Evolutionary conservation across 495 filamentous ascomycete species (phyloP), one percentile per base, ranked within the genome.

Genomic region (Penicillium canariense): DNA sequence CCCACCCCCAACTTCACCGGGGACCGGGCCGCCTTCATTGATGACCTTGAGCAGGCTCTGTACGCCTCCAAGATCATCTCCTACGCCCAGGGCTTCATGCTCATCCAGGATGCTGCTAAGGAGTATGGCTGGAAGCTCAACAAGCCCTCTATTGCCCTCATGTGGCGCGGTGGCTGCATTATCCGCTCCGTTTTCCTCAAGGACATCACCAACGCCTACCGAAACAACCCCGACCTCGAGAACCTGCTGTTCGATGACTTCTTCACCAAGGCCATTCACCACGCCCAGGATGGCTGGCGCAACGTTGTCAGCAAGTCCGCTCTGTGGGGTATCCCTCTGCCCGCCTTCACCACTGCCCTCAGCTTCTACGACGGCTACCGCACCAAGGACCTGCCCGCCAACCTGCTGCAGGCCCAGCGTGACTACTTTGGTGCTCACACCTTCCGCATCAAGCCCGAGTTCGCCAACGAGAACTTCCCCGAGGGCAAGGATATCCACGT

Each of bases 1-100:
- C 90, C 89, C 32, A 82, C 78, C 60, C 85, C 80, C 56, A 83
- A 85, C 52, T 97, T 97, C 77, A 79, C 84, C 38, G 94, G 92
- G 66, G 84, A 96, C 84, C 91, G 88, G 83, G 81, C 92, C 69
- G 80, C 89, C 71, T 94, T 97, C 84, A 81, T 98, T 63, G 89
- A 90, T 55, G 90, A 98, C 76, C 87, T 98, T 40, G 94, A 98
- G 80, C 94, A 98, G 81, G 94, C 94, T 55, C 85, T 98, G 52
- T 98, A 98, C 66, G 94, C 94, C 51, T 97, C 94, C 55, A 98
- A 98, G 87, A 97, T 98, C 66, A 97, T 98, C 76, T 98, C 94
- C 32, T 98, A 98, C 70, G 90, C 93, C 60, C 94, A 98, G 77
- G 94, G 94, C 69, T 98, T 98, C 83, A 98, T 98, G 95, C 84